Conservation (phyloP, 108 stramenopile genomes). For the Epithemia pelagica region DNA sequence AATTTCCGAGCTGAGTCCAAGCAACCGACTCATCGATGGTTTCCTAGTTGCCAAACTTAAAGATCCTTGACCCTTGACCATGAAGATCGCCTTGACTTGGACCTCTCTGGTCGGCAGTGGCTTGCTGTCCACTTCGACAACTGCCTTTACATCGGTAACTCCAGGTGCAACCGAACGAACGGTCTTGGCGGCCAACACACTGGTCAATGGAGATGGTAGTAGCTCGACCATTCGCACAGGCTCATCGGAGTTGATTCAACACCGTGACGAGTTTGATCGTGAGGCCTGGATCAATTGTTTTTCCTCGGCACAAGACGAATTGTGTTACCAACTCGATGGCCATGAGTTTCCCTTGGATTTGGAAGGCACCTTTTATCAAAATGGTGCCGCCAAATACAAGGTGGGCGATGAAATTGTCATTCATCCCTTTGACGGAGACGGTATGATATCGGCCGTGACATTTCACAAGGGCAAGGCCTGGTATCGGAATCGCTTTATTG, state of each 20-base stretch:
- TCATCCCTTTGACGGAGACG: constrained; percentile 37
- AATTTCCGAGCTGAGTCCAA: too few species aligned
- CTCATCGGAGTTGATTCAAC: background rate
- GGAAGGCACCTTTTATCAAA: constrained; percentile 38
- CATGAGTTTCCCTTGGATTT: constrained; percentile 34
- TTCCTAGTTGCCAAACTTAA: too few species aligned
- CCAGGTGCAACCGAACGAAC: too few species aligned
- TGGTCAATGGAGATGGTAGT: too few species aligned
- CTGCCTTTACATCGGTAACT: too few species aligned
- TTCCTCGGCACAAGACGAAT: constrained; percentile 3
- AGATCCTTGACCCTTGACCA: too few species aligned
- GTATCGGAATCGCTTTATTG: constrained; percentile 36
- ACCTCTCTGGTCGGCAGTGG: too few species aligned
- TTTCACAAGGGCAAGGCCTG: constrained; percentile 13
- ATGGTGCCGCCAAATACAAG: constrained; percentile 31
- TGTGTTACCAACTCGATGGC: constrained; percentile 14
- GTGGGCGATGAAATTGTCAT: constrained; percentile 24
- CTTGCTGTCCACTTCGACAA: too few species aligned
- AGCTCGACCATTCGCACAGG: too few species aligned
- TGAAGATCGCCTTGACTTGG: too few species aligned
- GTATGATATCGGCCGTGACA: constrained; percentile 20
- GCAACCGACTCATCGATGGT: too few species aligned
- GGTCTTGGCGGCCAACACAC: too few species aligned
- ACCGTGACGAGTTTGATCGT: constrained; percentile 2
- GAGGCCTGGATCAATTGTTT: constrained; percentile 9